Percentiles rank a stretch among this genome's conserved stretches.
Evolutionary conservation across 2,329 filamentous ascomycete genomes (phyloP).

Genomic region (Geosmithia putterillii): DNA sequence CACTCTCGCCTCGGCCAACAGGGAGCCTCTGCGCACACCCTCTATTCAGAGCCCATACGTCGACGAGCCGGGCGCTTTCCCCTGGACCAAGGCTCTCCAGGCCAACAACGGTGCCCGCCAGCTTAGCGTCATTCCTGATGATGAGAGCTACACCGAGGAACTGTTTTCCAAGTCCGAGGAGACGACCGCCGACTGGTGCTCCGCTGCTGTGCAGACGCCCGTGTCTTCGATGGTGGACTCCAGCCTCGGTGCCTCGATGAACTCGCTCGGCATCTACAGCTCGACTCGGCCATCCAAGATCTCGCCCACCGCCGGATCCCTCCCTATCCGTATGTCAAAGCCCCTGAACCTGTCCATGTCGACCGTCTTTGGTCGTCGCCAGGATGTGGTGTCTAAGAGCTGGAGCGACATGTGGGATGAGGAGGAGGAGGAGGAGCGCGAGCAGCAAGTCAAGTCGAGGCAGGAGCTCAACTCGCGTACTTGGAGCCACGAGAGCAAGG

Average conservation of each 20-base stretch:
- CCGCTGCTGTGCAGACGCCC: slow-evolving; percentile 61
- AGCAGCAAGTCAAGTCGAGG: slow-evolving; percentile 39
- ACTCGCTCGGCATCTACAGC: slow-evolving; percentile 50
- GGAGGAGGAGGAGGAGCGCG: slow-evolving; percentile 64
- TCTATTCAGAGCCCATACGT: slow-evolving; percentile 82
- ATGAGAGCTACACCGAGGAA: slow-evolving; percentile 71
- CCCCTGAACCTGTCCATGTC: slow-evolving; percentile 62
- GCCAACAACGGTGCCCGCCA: slow-evolving; percentile 64
- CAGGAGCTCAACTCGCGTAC: slow-evolving; percentile 61
- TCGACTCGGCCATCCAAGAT: slow-evolving; percentile 26
- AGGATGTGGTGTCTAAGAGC: slow-evolving; percentile 83
- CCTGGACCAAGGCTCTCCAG: slow-evolving; percentile 86
- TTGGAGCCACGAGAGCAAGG: slow-evolving; percentile 65
- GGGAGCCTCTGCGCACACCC: slow-evolving; percentile 88
- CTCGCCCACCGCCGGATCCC: slow-evolving; percentile 52
- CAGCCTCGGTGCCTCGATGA: slow-evolving; percentile 68
- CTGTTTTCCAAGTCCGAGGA: slow-evolving; percentile 70
- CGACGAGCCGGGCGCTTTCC: slow-evolving; percentile 67
- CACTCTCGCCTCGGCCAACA: slow-evolving; percentile 72
- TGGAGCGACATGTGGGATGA: slow-evolving; percentile 99
- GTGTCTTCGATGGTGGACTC: slow-evolving; percentile 78
- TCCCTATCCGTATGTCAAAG: slow-evolving; percentile 71
- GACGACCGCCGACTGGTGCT: slow-evolving; percentile 65
- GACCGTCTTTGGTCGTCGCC: slow-evolving; percentile 66
- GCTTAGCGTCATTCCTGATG: slow-evolving; percentile 75